These are phyloP conservation scores for barley (Hordeum vulgare) DNA, from an alignment of 176 grass and related monocot species.

Conservation along the genomic window MorexV3_pseudomolecules_assembly NC_058523.1:534396671-534397170, in stretches of 20 bases:
- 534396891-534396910: slow-evolving; percentile 18
- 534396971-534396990: slow-evolving; percentile 64
- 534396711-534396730: neutral
- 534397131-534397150: neutral
- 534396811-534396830: slow-evolving; percentile 68
- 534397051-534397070: neutral
- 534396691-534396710: neutral
- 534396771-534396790: slow-evolving; percentile 65
- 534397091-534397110: neutral
- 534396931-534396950: slow-evolving; percentile 11
- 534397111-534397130: neutral
- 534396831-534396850: slow-evolving; percentile 32
- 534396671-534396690: slow-evolving; percentile 30
- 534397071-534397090: too few species aligned
- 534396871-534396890: slow-evolving; percentile 49
- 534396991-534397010: slow-evolving; percentile 66
- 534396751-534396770: slow-evolving; percentile 40
- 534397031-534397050: slow-evolving; percentile 25
- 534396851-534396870: slow-evolving; percentile 63
- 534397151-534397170: neutral
- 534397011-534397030: slow-evolving; percentile 50
- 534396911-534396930: slow-evolving; percentile 60
- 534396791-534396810: slow-evolving; percentile 35
- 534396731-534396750: slow-evolving; percentile 71
- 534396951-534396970: slow-evolving; percentile 62